These are phyloP conservation scores for Trapa bicornis DNA, from an alignment of 345 rosid species.

Conservation along the genomic window DNA sequence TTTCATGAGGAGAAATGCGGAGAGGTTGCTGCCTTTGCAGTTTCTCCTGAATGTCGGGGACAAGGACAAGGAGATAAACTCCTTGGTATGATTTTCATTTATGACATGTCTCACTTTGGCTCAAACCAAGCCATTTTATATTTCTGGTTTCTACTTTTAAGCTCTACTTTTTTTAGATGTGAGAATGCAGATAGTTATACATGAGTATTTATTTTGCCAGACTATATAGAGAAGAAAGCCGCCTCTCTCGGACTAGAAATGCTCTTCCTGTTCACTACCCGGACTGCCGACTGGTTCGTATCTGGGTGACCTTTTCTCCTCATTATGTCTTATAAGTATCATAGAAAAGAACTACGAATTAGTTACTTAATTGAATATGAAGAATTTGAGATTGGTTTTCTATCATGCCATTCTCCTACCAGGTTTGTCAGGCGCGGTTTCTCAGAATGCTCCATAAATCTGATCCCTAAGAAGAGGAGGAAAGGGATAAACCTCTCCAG, in stretches of 20 bases:
- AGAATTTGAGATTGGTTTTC: background rate
- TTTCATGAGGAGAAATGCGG: conserved; percentile 72
- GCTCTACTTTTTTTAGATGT: background rate
- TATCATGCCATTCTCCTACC: conserved; percentile 6
- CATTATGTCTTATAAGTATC: background rate
- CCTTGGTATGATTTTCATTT: conserved; percentile 40
- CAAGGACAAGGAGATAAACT: conserved; percentile 96
- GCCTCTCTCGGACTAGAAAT: conserved; percentile 51
- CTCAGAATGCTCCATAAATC: conserved; percentile 54
- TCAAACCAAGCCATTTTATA: background rate
- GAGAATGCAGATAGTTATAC: background rate
- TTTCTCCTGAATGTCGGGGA: conserved; percentile 84
- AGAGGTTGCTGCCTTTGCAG: conserved; percentile 90
- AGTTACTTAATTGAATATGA: background rate
- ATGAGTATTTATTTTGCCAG: conserved; percentile 23
- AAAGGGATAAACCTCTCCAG: conserved; percentile 66
- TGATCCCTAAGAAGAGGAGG: conserved; percentile 62
- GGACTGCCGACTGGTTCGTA: conserved; percentile 83
- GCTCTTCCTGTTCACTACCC: conserved; percentile 78
- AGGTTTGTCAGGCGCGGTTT: conserved; percentile 84
- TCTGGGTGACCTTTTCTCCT: background rate
- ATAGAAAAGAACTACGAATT: background rate
- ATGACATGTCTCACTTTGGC: background rate
- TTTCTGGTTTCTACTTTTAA: background rate
- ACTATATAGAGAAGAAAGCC: conserved; percentile 84